Conservation (phyloP, 2,329 filamentous ascomycete species). For the Shiraia sp. region DNA sequence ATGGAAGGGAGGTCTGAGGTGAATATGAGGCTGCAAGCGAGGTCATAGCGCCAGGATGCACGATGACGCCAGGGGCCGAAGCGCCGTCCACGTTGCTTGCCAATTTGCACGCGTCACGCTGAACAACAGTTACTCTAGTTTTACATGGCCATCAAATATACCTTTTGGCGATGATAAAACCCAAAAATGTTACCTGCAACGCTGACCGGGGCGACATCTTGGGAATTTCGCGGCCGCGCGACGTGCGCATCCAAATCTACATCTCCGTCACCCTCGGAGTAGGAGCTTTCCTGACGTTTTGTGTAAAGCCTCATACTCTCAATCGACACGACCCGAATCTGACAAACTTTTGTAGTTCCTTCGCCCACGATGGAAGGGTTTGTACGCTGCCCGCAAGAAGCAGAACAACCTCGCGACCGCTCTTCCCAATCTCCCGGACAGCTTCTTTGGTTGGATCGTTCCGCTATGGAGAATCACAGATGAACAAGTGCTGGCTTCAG, state of each 20-base stretch:
- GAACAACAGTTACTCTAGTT: conserved; percentile 6
- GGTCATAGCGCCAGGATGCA: conserved; percentile 3
- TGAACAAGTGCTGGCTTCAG: conserved; percentile 84
- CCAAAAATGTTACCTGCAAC: conserved; percentile 19
- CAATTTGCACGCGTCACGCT: conserved; percentile 5
- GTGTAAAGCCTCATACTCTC: conserved; percentile 55
- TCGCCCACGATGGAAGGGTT: conserved; percentile 84
- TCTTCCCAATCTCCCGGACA: conserved; percentile 79
- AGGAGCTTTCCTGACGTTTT: conserved; percentile 75
- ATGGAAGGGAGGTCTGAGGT: background rate
- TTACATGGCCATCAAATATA: conserved; percentile 14
- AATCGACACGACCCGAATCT: conserved; percentile 17
- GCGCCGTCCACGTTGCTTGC: background rate
- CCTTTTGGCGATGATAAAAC: conserved; percentile 23
- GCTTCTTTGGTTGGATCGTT: conserved; percentile 91
- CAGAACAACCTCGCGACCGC: conserved; percentile 66
- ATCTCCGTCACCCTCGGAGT: conserved; percentile 73
- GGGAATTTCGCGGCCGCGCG: conserved; percentile 46
- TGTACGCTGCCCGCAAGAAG: conserved; percentile 88
- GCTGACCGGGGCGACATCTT: conserved; percentile 27
- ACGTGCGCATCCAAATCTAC: conserved; percentile 65
- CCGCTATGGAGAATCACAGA: conserved; percentile 83
- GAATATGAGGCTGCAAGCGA: background rate
- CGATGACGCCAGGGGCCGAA: conserved; percentile 9
- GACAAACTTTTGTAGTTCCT: conserved; percentile 63